Base-by-base conservation (phyloP, 208 protist species). In the Wallacemonas sp. region DNA sequence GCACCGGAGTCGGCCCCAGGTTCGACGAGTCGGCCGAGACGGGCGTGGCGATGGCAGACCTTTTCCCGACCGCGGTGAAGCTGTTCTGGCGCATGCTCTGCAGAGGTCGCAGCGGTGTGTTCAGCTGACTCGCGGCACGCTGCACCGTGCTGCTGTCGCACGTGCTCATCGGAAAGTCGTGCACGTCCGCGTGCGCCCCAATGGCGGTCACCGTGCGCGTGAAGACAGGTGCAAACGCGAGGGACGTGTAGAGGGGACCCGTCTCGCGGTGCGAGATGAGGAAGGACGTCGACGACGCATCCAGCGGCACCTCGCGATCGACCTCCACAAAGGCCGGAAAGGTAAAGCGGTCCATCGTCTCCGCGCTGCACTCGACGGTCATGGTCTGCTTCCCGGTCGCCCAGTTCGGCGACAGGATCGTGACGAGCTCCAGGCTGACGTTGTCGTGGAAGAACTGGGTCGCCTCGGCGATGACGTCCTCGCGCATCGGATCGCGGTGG, bases 191-290 rank as follows among this genome's bases (percentile, higher is more conserved):
- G 38, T 81, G 68, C 12, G 76, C 62, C 1, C 70, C 80, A 29
- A 72, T 39, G 47, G 72, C 69, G 16, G 49, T 55, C 17, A 80
- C 69, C 4, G 46, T 61, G n/a, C 67, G 81, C 38, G 71, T 76
- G 55, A 92, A 89, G 6, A 87, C 83, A 14, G 86, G 86, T 2
- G 86, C 86, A 27, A 89, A 89, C 56, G 78, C 83, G 3, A 92
- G 75, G n/a, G 82, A 83, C 19, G 82, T 87, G 72, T 92, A 92
- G 16, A 90, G 78, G 27, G 82, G 78, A 3, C 83, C 86, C 19
- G 76, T 90, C 64, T 90, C 80, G 24, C 41, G 33, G 65, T 90
- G 86, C 0, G 83, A 82, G 33, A 92, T 86, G 43, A 90, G 72
- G 43, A 87, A 92, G 2, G 68, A 39, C 3, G 86, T 86, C 38